Percentiles rank a stretch among this genome's conserved stretches.
Conservation (phyloP, 169 alveolate genomes). For the Cryptosporidium xiaoi region DNA sequence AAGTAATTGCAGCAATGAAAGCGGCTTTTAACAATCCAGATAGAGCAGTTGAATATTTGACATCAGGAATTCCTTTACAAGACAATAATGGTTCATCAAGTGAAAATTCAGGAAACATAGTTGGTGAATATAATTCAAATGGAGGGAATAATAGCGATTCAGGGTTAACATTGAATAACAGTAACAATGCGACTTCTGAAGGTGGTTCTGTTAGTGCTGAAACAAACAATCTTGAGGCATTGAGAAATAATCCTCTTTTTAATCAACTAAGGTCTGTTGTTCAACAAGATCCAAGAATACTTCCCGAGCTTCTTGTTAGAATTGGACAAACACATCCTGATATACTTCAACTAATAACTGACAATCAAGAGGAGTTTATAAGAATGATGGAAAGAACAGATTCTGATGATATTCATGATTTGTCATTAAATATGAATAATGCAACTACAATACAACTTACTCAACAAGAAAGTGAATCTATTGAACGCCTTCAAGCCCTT, state of each 20-base stretch:
- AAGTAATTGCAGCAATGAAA: slow-evolving; percentile 90
- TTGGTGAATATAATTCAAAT: slow-evolving; percentile 73
- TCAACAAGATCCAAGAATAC: slow-evolving; percentile 89
- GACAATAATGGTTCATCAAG: slow-evolving; percentile 81
- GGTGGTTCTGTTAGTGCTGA: too few relatives aligned
- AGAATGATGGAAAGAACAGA: slow-evolving; percentile 80
- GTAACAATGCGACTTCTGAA: slow-evolving; percentile 8
- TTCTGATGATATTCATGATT: slow-evolving; percentile 51
- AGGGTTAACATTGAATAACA: slow-evolving; percentile 11
- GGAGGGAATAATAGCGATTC: slow-evolving; percentile 68
- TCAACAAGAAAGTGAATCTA: slow-evolving; percentile 90
- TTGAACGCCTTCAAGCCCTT: slow-evolving; percentile 87
- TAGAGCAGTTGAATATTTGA: slow-evolving; percentile 93
- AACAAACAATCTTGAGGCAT: slow-evolving; percentile 69
- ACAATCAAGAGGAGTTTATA: slow-evolving; percentile 89
- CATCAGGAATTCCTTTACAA: slow-evolving; percentile 85
- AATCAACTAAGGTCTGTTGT: slow-evolving; percentile 85
- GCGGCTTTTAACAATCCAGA: slow-evolving; percentile 96
- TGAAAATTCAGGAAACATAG: slow-evolving; percentile 75
- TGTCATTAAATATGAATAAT: slow-evolving; percentile 14
- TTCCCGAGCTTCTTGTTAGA: slow-evolving; percentile 86
- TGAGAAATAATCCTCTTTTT: slow-evolving; percentile 86
- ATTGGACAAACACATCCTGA: slow-evolving; percentile 88
- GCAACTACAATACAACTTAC: slow-evolving; percentile 85
- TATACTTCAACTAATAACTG: slow-evolving; percentile 84